Evolutionary conservation across 2,329 filamentous ascomycete genomes (phyloP).

Genomic region (Verticillium tricorpus): DNA sequence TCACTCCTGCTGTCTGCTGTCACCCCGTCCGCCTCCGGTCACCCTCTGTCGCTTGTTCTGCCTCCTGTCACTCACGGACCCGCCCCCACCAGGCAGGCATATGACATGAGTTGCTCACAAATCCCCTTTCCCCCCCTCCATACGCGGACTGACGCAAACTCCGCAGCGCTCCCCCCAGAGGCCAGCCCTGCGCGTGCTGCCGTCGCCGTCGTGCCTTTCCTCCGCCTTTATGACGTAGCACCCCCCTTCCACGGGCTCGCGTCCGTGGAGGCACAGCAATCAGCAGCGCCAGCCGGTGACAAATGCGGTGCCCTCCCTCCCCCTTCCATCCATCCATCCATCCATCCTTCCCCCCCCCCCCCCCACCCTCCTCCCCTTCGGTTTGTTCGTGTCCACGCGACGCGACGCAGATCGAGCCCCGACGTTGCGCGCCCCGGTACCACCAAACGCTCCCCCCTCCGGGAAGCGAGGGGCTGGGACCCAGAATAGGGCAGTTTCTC

Average conservation of each 20-base stretch:
- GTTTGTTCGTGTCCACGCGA: no score
- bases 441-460: no score
- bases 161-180: background rate
- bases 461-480: no score
- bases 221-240: background rate
- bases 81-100: background rate
- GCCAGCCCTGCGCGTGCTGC: background rate
- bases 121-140: background rate
- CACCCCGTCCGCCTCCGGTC: no score
- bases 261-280: background rate
- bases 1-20: no score
- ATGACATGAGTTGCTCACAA: background rate
- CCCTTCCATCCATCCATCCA: no score
- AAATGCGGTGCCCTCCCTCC: background rate
- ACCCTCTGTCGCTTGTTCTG: background rate
- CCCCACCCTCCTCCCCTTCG: no score
- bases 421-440: no score
- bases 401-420: background rate
- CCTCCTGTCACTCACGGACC: background rate
- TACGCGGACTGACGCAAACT: background rate
- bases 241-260: background rate
- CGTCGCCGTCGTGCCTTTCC: background rate
- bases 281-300: background rate
- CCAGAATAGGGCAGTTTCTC: background rate
- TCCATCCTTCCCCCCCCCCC: no score